Evolutionary conservation across 768 basidiomycete genomes (phyloP).

Genomic region (Amanita fuliginea): DNA sequence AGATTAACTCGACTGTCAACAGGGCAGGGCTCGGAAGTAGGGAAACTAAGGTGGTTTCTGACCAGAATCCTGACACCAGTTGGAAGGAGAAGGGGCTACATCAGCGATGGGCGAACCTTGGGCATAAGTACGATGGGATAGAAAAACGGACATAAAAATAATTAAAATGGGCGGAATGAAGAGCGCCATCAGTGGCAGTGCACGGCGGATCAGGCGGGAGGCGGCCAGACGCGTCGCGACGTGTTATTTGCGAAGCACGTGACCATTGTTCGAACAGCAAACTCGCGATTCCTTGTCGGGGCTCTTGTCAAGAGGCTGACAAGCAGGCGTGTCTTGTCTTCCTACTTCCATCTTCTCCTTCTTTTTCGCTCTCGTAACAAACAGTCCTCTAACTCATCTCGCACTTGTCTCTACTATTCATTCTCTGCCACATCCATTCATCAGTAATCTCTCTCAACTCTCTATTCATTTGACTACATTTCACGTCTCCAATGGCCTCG

Average conservation of each 20-base stretch:
- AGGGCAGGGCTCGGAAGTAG: slow-evolving; percentile 49
- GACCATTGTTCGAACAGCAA: slow-evolving; percentile 16
- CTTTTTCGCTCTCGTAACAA: slow-evolving; percentile 10
- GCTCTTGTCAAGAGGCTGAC: slow-evolving; percentile 28
- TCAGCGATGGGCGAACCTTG: slow-evolving; percentile 24
- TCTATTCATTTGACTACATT: slow-evolving; percentile 9
- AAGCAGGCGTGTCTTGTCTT: slow-evolving; percentile 17
- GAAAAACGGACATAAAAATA: neutral
- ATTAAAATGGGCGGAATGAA: neutral
- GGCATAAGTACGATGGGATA: neutral
- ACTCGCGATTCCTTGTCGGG: slow-evolving; percentile 17
- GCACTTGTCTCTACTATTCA: slow-evolving; percentile 14
- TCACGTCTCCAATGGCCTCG: slow-evolving; percentile 39
- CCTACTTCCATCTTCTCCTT: slow-evolving; percentile 17
- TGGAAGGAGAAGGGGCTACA: slow-evolving; percentile 32
- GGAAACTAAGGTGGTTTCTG: neutral
- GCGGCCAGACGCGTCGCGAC: slow-evolving; percentile 18
- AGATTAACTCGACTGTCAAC: slow-evolving; percentile 28
- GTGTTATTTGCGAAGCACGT: slow-evolving; percentile 26
- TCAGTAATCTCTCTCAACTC: neutral
- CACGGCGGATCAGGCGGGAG: slow-evolving; percentile 5
- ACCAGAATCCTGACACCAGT: slow-evolving; percentile 10
- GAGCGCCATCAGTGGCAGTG: slow-evolving; percentile 3
- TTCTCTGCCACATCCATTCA: slow-evolving; percentile 9
- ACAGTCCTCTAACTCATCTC: slow-evolving; percentile 17